Percentiles rank a stretch among this genome's conserved stretches.
These are phyloP conservation scores for Filobasidium floriforme DNA, from an alignment of 768 basidiomycete genomes.

Conservation along the genomic window DNA sequence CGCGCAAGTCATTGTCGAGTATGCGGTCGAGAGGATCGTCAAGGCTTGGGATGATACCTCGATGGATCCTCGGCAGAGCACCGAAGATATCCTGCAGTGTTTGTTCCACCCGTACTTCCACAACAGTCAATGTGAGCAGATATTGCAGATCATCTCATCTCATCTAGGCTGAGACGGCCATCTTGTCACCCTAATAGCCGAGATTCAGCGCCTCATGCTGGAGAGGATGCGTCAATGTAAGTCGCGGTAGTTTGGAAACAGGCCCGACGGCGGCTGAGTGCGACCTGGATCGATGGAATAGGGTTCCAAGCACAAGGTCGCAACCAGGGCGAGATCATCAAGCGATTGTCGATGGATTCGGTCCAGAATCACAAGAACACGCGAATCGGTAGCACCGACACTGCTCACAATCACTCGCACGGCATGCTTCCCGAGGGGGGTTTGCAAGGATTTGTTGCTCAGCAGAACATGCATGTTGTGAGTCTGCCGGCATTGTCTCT, in stretches of 20 bases:
- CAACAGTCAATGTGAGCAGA: constrained; percentile 29
- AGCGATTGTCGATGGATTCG: constrained; percentile 33
- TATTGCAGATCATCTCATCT: not conserved
- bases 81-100: constrained; percentile 38
- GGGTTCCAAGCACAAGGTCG: constrained; percentile 25
- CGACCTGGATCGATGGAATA: not conserved
- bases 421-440: constrained; percentile 38
- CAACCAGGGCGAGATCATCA: constrained; percentile 37
- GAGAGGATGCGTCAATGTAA: constrained; percentile 19
- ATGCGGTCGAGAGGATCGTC: constrained; percentile 61
- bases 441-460: constrained; percentile 37
- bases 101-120: constrained; percentile 43
- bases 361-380: constrained; percentile 37
- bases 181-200: not conserved
- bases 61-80: constrained; percentile 34
- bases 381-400: constrained; percentile 36
- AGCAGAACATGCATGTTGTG: constrained; percentile 42
- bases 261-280: too few relatives aligned
- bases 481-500: constrained; percentile 15
- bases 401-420: constrained; percentile 35
- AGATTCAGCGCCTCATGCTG: constrained; percentile 18
- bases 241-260: not conserved
- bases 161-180: not conserved
- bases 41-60: constrained; percentile 70
- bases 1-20: constrained; percentile 59